Conservation (phyloP, 306 rosid genomes). For the Mimosa bimucronata region DNA sequence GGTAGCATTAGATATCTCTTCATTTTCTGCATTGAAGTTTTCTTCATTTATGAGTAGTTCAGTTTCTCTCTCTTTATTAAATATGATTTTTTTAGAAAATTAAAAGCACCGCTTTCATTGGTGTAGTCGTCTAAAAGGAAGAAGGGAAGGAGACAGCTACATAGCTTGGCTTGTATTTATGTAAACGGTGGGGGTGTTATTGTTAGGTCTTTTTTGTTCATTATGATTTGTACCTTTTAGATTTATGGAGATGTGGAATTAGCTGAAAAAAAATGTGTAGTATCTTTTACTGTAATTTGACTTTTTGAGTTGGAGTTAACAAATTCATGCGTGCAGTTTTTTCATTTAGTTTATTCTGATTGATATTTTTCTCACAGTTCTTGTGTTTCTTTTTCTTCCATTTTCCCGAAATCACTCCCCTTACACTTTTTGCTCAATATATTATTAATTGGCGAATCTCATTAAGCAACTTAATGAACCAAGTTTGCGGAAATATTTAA, state of each 20-base stretch:
- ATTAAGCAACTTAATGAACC: too few species aligned
- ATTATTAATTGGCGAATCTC: too few species aligned
- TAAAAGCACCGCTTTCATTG: neutral
- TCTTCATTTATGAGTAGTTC: too few species aligned
- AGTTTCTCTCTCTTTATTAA: neutral
- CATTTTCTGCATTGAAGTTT: conserved; percentile 9
- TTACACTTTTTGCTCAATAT: too few species aligned
- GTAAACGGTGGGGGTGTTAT: neutral
- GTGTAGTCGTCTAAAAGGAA: neutral
- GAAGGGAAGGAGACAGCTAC: neutral
- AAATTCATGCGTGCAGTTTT: neutral
- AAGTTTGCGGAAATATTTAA: too few species aligned
- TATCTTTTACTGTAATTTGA: too few species aligned
- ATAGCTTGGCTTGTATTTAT: neutral
- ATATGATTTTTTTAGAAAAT: neutral
- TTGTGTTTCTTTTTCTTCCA: neutral
- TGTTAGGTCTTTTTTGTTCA: neutral
- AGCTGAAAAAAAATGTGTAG: neutral
- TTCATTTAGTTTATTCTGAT: neutral
- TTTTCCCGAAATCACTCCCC: too few species aligned
- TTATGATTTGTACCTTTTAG: neutral
- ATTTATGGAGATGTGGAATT: neutral
- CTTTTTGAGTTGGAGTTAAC: neutral
- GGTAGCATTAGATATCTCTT: conserved; percentile 22
- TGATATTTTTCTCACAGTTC: neutral